Percentiles rank a stretch among this genome's conserved stretches.
Conservation (phyloP, 805 yeast species). For the Spathaspora arborariae region DNA sequence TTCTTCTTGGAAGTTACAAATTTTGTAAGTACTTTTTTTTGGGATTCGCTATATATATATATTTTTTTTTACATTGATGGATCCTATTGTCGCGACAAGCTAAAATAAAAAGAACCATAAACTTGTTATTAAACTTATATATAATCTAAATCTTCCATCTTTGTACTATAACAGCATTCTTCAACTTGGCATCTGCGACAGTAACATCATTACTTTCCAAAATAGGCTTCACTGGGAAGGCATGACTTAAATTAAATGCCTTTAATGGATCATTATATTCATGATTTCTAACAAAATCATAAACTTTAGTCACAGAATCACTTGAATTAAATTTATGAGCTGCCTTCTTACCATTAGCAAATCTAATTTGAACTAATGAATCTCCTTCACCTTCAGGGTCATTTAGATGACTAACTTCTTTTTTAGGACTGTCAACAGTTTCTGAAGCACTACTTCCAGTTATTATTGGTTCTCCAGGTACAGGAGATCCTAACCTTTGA, state of each 20-base stretch:
- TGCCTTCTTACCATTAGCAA: slow-evolving; percentile 75
- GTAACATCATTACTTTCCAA: slow-evolving; percentile 48
- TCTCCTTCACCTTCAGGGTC: slow-evolving; percentile 50
- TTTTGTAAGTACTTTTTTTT: not conserved
- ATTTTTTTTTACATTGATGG: not conserved
- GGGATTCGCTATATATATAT: not conserved
- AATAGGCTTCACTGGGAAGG: slow-evolving; percentile 79
- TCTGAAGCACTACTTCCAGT: slow-evolving; percentile 9
- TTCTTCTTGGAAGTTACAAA: not conserved
- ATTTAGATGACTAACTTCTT: slow-evolving; percentile 2
- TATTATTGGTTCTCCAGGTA: slow-evolving; percentile 65
- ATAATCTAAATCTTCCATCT: slow-evolving; percentile 52
- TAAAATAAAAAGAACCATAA: not conserved
- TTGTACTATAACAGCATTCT: slow-evolving; percentile 85
- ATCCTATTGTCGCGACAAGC: not conserved
- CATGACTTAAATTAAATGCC: slow-evolving; percentile 64
- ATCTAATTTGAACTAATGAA: slow-evolving; percentile 72
- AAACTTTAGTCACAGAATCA: slow-evolving; percentile 64
- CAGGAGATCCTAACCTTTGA: slow-evolving; percentile 83
- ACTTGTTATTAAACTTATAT: slow-evolving; percentile 11
- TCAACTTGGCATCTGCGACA: slow-evolving; percentile 71
- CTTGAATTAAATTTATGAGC: slow-evolving; percentile 60
- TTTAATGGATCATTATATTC: slow-evolving; percentile 45
- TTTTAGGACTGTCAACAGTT: slow-evolving; percentile 1
- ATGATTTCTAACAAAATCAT: slow-evolving; percentile 56